phyloP scores from a whole-genome alignment of 805 yeast genomes.

The Yarrowia osloensis region DNA sequence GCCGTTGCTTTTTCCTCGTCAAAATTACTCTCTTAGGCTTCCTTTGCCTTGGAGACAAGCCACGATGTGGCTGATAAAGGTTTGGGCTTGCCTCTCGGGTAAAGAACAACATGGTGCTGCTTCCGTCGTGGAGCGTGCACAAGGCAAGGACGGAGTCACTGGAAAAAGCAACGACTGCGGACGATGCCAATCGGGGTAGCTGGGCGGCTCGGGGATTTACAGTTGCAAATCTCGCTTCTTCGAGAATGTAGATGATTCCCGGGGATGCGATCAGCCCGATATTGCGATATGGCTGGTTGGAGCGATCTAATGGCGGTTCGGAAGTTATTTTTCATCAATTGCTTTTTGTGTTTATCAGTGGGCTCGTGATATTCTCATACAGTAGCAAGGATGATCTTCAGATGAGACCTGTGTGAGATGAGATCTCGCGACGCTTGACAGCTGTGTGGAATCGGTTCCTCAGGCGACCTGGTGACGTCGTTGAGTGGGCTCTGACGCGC shows the following conservation, averaged over 20 bases:
- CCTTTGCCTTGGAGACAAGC: not conserved
- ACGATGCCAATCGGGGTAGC: not conserved
- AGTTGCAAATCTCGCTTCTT: not conserved
- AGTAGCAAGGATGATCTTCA: not conserved
- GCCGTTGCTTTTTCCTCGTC: slow-evolving; percentile 1
- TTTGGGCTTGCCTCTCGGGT: not conserved
- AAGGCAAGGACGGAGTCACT: not conserved
- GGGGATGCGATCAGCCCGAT: not conserved
- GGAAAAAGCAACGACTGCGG: not conserved
- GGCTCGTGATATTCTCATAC: not conserved
- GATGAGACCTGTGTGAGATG: not conserved
- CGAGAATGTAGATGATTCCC: not conserved
- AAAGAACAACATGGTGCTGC: not conserved
- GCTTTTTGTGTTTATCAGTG: not conserved
- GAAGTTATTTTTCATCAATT: not conserved
- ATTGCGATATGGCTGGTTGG: not conserved
- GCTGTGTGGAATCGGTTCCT: slow-evolving; percentile 14
- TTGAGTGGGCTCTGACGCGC: not conserved
- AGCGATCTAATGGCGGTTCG: not conserved
- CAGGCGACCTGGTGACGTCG: slow-evolving; percentile 17
- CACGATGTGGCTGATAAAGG: not conserved
- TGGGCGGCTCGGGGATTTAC: not conserved
- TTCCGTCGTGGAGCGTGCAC: not conserved
- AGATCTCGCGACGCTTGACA: slow-evolving; percentile 7
- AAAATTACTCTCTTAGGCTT: not conserved